These are phyloP conservation scores for Penicillium herquei DNA, from an alignment of 495 filamentous ascomycete species.

Conservation along the genomic window DNA sequence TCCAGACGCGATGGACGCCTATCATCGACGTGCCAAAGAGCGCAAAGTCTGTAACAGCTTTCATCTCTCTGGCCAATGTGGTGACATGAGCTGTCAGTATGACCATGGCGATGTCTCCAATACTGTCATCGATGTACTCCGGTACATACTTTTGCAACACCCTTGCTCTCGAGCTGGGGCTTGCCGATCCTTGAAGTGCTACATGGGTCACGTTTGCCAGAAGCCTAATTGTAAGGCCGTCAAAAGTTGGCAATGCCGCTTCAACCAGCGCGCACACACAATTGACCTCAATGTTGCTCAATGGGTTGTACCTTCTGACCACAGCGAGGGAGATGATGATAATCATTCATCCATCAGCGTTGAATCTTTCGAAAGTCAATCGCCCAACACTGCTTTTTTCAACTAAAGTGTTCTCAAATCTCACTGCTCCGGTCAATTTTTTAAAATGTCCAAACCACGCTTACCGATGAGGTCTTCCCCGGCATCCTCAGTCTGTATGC, in stretches of 20 bases:
- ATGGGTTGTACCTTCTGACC: constrained; percentile 26
- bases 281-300: constrained; percentile 29
- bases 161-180: constrained; percentile 30
- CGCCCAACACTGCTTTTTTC: constrained; percentile 7
- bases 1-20: constrained; percentile 29
- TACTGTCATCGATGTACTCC: constrained; percentile 31
- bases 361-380: constrained; percentile 17
- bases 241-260: constrained; percentile 37
- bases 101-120: constrained; percentile 39
- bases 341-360: constrained; percentile 23
- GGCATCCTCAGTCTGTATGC: constrained; percentile 12
- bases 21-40: constrained; percentile 32
- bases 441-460: neutral
- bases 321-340: constrained; percentile 14
- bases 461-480: constrained; percentile 6
- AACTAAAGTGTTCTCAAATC: constrained; percentile 4
- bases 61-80: constrained; percentile 41
- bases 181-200: constrained; percentile 45
- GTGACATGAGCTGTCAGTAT: constrained; percentile 35
- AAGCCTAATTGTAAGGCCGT: constrained; percentile 36
- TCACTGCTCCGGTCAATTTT: neutral
- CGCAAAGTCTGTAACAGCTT: constrained; percentile 43
- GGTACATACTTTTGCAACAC: constrained; percentile 37
- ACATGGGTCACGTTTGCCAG: constrained; percentile 46
- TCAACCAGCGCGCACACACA: constrained; percentile 30